Conservation (phyloP, 441 rosid species). For the Gossypium schwendimanii region DNA sequence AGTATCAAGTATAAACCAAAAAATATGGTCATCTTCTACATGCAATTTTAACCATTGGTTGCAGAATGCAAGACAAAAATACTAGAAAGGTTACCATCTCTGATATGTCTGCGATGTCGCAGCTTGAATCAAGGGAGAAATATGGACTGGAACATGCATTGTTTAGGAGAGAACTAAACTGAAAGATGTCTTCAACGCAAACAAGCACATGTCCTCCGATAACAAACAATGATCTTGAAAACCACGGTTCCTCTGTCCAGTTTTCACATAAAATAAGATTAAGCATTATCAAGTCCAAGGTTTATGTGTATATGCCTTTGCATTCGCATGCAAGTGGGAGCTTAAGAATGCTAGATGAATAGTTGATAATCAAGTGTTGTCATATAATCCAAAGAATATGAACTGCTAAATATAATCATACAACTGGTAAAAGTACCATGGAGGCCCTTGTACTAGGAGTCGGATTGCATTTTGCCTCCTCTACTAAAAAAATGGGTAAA, state of each 20-base stretch:
- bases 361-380: background rate
- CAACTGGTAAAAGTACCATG: no score
- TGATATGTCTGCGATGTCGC: conserved; percentile 45
- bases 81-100: conserved; percentile 54
- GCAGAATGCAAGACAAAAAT: background rate
- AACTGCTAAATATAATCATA: background rate
- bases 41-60: background rate
- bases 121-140: conserved; percentile 53
- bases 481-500: no score
- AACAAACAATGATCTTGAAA: conserved; percentile 64
- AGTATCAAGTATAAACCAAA: background rate
- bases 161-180: conserved; percentile 39
- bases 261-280: conserved; percentile 13
- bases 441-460: no score
- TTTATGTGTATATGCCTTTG: background rate
- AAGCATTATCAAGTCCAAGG: conserved; percentile 4
- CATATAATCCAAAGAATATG: background rate
- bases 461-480: no score
- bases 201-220: conserved; percentile 51
- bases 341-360: background rate
- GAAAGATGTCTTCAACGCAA: conserved; percentile 67
- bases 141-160: conserved; percentile 46
- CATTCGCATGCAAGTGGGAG: background rate
- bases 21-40: background rate
- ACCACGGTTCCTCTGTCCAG: conserved; percentile 61